phyloP scores from a whole-genome alignment of 2,329 filamentous ascomycete species.

The Leptodontidium sp. region DNA sequence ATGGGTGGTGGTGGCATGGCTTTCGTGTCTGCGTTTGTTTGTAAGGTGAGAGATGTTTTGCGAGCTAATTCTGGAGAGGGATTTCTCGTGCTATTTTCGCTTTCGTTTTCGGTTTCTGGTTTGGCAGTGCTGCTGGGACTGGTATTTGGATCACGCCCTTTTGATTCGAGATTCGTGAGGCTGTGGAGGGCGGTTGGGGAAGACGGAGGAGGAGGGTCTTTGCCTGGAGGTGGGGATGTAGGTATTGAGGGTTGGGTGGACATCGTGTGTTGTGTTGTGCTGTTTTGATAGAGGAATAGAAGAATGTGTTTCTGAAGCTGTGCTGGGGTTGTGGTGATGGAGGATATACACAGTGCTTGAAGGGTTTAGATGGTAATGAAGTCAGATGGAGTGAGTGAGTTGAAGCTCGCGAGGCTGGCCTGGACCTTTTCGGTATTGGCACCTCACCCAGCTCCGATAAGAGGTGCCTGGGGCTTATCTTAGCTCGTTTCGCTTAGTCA shows the following conservation, averaged over 20 bases:
- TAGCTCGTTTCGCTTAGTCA: not conserved
- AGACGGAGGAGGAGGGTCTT: slow-evolving; percentile 29
- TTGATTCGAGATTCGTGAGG: not conserved
- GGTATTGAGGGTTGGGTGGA: slow-evolving; percentile 32
- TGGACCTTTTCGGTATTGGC: slow-evolving; percentile 3
- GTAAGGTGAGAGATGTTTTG: not conserved
- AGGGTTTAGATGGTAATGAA: not conserved
- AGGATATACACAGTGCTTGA: not conserved
- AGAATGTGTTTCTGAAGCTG: too few species aligned
- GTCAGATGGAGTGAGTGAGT: not conserved
- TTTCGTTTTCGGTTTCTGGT: not conserved
- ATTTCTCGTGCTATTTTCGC: not conserved
- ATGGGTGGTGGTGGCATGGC: slow-evolving; percentile 22
- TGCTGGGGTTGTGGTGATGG: not conserved
- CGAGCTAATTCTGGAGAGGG: not conserved
- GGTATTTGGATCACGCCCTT: not conserved
- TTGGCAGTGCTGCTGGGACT: not conserved
- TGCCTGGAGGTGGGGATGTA: slow-evolving; percentile 30
- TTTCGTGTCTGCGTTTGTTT: slow-evolving; percentile 1
- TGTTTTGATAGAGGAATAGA: not conserved
- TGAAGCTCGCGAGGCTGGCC: slow-evolving; percentile 19
- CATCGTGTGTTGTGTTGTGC: not conserved
- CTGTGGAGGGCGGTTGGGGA: not conserved
- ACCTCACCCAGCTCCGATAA: slow-evolving; percentile 1
- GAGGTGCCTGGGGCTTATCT: slow-evolving; percentile 12